phyloP scores from a whole-genome alignment of 495 filamentous ascomycete genomes.

The Chaetomium tenue region DNA sequence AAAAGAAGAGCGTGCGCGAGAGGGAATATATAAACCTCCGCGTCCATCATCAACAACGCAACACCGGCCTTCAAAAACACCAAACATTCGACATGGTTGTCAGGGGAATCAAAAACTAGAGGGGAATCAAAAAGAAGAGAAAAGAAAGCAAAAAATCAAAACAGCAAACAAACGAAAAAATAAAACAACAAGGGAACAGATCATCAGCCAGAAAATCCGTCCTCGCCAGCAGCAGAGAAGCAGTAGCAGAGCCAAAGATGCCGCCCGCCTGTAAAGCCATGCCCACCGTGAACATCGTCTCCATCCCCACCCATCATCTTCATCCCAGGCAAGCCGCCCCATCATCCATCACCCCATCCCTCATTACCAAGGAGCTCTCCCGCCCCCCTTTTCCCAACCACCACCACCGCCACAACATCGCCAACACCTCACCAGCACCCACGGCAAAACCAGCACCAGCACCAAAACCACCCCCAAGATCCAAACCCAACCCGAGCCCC shows the following conservation, averaged over 20 bases:
- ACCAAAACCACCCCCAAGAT: constrained; percentile 11
- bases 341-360: background rate
- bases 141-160: constrained; percentile 18
- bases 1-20: constrained; percentile 12
- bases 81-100: background rate
- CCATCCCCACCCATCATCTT: constrained; percentile 2
- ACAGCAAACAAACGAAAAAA: constrained; percentile 23
- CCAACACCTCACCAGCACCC: background rate
- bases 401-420: background rate
- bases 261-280: constrained; percentile 12
- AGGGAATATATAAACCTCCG: constrained; percentile 18
- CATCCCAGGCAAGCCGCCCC: constrained; percentile 2
- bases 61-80: background rate
- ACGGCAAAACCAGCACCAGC: background rate
- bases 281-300: constrained; percentile 5
- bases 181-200: constrained; percentile 4
- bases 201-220: background rate
- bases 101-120: constrained; percentile 11
- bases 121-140: constrained; percentile 16
- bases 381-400: background rate
- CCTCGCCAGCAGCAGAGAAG: constrained; percentile 1
- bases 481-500: constrained; percentile 9
- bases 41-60: constrained; percentile 11
- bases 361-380: background rate
- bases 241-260: constrained; percentile 8